A percentile compares a stretch with the other conserved stretches of the same genome.
These are phyloP conservation scores for Gelatoporia subvermispora DNA, from an alignment of 768 basidiomycete genomes.

Conservation along the genomic window DNA sequence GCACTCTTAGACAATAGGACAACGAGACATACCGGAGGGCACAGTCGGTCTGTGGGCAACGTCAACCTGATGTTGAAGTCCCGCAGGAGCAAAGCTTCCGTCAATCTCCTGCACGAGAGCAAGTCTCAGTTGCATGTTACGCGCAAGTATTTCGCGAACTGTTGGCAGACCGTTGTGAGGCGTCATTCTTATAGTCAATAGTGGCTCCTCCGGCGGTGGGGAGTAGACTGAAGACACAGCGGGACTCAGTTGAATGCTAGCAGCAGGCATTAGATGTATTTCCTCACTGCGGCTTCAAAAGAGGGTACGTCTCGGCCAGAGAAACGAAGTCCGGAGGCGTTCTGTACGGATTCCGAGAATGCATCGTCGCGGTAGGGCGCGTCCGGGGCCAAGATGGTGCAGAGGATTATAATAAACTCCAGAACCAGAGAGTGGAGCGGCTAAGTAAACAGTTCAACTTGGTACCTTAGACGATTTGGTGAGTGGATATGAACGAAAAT, in stretches of 20 bases:
- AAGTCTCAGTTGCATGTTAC: not conserved
- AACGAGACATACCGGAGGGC: slow-evolving; percentile 67
- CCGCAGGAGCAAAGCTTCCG: slow-evolving; percentile 67
- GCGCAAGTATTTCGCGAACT: not conserved
- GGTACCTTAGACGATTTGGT: too few relatives aligned
- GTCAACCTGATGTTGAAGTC: slow-evolving; percentile 65
- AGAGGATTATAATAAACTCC: too few relatives aligned
- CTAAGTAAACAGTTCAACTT: too few relatives aligned
- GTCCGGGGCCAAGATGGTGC: too few relatives aligned
- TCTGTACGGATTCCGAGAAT: slow-evolving; percentile 45
- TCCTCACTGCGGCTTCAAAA: slow-evolving; percentile 52
- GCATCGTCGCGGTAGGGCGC: slow-evolving; percentile 26
- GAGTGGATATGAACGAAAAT: too few relatives aligned
- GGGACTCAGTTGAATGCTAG: not conserved
- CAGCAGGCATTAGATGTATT: slow-evolving; percentile 15
- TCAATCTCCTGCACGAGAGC: slow-evolving; percentile 54
- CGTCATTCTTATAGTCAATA: slow-evolving; percentile 75
- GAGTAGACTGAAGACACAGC: slow-evolving; percentile 18
- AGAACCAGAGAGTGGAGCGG: too few relatives aligned
- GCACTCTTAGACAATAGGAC: not conserved
- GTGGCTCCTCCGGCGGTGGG: slow-evolving; percentile 24
- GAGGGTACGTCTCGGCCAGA: slow-evolving; percentile 53
- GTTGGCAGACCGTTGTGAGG: slow-evolving; percentile 55
- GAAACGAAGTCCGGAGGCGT: slow-evolving; percentile 50
- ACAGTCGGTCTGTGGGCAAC: slow-evolving; percentile 69